A percentile compares a stretch with the other conserved stretches of the same genome.
These are phyloP conservation scores for Seiridium unicorne DNA, from an alignment of 2,329 filamentous ascomycete species.

Conservation along the genomic window DNA sequence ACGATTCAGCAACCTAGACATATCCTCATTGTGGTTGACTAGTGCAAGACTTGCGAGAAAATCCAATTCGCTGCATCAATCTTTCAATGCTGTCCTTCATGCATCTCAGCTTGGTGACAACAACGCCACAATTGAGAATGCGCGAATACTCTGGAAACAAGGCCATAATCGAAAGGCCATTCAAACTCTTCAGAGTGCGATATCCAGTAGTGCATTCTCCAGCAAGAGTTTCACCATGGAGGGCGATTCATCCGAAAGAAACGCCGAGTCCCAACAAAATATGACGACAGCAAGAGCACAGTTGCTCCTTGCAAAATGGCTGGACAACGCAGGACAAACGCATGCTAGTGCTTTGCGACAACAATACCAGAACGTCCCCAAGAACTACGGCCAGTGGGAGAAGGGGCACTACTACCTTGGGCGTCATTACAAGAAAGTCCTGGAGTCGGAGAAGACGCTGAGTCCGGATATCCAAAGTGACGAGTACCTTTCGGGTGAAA, in stretches of 20 bases:
- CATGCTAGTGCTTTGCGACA: conserved; percentile 76
- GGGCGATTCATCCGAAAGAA: conserved; percentile 36
- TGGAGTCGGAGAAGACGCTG: conserved; percentile 83
- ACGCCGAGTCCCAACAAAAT: conserved; percentile 49
- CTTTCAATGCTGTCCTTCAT: conserved; percentile 90
- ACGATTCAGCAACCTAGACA: conserved; percentile 67
- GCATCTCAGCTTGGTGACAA: conserved; percentile 82
- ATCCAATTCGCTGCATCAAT: conserved; percentile 77
- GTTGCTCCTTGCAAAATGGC: conserved; percentile 91
- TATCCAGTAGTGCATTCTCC: conserved; percentile 75
- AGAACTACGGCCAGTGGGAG: conserved; percentile 74
- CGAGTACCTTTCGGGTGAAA: conserved; percentile 75
- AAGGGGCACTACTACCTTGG: conserved; percentile 97
- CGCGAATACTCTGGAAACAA: conserved; percentile 88
- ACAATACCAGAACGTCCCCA: conserved; percentile 82
- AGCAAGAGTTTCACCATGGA: conserved; percentile 36
- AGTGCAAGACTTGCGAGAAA: conserved; percentile 86
- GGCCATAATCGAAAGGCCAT: conserved; percentile 94
- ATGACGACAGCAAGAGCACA: conserved; percentile 75
- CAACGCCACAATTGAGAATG: conserved; percentile 90
- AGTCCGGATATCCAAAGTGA: conserved; percentile 75
- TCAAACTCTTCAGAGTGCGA: conserved; percentile 82
- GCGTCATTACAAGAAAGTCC: conserved; percentile 93
- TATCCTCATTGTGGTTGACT: conserved; percentile 81
- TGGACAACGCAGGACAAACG: conserved; percentile 91